Evolutionary conservation across 2,329 filamentous ascomycete species (phyloP), one percentile per base, ranked within the genome.

Genomic region (Cladophialophora bantiana): DNA sequence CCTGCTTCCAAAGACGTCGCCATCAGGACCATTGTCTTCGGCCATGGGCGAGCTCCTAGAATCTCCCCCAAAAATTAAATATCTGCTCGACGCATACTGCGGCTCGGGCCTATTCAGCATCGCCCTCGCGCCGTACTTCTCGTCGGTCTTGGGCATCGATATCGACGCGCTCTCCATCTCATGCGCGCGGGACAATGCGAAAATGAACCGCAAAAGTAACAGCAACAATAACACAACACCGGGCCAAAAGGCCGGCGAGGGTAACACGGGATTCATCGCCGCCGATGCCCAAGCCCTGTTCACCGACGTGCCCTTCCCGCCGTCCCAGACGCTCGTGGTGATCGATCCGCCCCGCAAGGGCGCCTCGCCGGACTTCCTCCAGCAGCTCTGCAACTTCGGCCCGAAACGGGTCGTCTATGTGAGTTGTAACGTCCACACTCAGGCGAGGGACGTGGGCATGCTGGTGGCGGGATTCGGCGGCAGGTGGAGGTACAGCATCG

Each of bases 71-170:
- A 67, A 72, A 34, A 89, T 97, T 79, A 91, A 90, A 73, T 93
- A 96, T 81, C 89, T 99, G 53, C 94, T 99, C 72, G 95, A 99
- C 82, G 95, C 95, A 62, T 99, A 99, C 84, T 99, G 92, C 13
- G 95, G 95, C 77, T 96, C 92, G 0, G 95, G 95, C 53, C 91
- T 99, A 76, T 99, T 99, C 85, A 97, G 94, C 64, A 93, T 99
- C 77, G 95, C 93, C 4, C 89, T 98, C 12, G 92, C 94, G 0
- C 86, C 89, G 0, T 85, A 95, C 48, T 96, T 98, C 84, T 81
- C 79, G 58, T 89, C 90, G 69, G 92, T 89, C 69, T 89, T 93
- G 34, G 95, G 95, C 72, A 96, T 99, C 78, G 95, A 99, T 81
- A 93, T 99, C 70, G 89, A 92, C 55, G 83, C 85, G 32, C 84